Base-by-base conservation (phyloP, 2,329 filamentous ascomycete species). In the Alternaria gaisen region DNA sequence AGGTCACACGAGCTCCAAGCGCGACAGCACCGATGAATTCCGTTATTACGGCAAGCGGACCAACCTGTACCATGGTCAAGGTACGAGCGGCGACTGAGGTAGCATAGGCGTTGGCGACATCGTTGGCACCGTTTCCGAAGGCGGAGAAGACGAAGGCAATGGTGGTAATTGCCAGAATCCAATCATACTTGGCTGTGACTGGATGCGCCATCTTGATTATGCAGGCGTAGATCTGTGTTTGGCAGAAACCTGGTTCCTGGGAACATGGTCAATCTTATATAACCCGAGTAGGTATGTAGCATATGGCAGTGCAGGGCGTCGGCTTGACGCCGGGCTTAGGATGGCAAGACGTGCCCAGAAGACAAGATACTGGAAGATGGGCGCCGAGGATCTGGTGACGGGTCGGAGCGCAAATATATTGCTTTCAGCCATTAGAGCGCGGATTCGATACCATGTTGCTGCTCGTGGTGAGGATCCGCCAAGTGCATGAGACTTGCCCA, bases 81-180 rank as follows among this genome's bases (percentile, higher is more conserved):
- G 83, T 84, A 26, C 80, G 77, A 4, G 84, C 84, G 14, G 83
- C 83, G 34, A 86, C 83, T 3, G 71, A 73, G 47, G 71, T 73
- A 30, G 84, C 84, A 74, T 84, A 86, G 0, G 83, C 80, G 71
- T 86, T 86, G 74, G 84, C 83, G 61, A 85, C 83, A 83, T 85
- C 83, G 72, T 84, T 83, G 66, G 81, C 81, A 32, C 78, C 78
- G 60, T 80, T 80, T 64, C 74, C 74, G 56, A 77, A 78, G 38
- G 77, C 65, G 46, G 70, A 73, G 59, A 72, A 72, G 43, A 76
- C 70, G 63, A 79, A 79, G 32, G 76, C 75, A 56, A 80, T 79
- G 24, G 71, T 69, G 24, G 76, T 78, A 52, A 81, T 74, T 53
- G 79, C 79, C 32, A 81, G 71, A 53, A 81, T 80, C 78, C 78